phyloP scores from a whole-genome alignment of 1,139 yeast genomes.

The Hansenula sp. region DNA sequence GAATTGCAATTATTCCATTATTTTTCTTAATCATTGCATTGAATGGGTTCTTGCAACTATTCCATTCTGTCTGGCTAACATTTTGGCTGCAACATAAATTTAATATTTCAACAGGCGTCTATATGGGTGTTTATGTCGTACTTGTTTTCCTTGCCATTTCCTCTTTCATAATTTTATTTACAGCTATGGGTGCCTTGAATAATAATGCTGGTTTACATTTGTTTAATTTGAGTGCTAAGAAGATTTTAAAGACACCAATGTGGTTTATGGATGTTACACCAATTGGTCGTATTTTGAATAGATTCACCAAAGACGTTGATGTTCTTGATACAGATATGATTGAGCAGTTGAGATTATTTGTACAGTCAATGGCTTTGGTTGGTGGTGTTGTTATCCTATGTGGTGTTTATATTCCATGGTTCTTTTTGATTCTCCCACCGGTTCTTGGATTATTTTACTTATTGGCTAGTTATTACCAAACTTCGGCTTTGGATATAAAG shows the following conservation, averaged over 20 bases:
- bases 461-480: constrained; percentile 54
- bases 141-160: constrained; percentile 35
- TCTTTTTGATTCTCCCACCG: constrained; percentile 58
- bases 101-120: constrained; percentile 38
- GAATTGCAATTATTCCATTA: constrained; percentile 33
- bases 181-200: constrained; percentile 45
- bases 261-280: constrained; percentile 58
- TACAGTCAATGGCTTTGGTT: constrained; percentile 45
- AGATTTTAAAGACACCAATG: constrained; percentile 52
- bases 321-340: constrained; percentile 54
- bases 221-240: constrained; percentile 40
- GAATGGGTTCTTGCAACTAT: constrained; percentile 54
- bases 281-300: constrained; percentile 53
- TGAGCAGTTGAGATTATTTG: constrained; percentile 45
- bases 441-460: constrained; percentile 38
- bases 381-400: constrained; percentile 58
- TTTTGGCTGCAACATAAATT: constrained; percentile 66
- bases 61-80: constrained; percentile 73
- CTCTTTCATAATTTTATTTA: constrained; percentile 40
- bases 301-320: constrained; percentile 63
- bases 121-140: constrained; percentile 66
- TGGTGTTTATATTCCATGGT: constrained; percentile 66
- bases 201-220: constrained; percentile 41
- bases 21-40: constrained; percentile 35
- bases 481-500: constrained; percentile 69